Base-by-base conservation (phyloP, 2,329 filamentous ascomycete genomes). In the Polytolypa hystricis region DNA sequence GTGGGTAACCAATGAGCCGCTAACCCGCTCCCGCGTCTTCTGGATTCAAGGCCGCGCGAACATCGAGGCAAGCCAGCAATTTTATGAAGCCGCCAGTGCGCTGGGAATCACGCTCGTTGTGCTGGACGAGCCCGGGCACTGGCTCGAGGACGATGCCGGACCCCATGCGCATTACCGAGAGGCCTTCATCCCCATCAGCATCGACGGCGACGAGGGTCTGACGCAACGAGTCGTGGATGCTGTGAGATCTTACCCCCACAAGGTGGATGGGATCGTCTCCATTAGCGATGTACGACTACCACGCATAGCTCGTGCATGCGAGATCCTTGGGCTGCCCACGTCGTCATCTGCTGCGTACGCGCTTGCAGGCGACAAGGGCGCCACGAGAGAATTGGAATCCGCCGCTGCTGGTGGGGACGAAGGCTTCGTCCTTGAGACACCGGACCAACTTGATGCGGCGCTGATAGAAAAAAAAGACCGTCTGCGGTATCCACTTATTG, bases 21-120 rank as follows among this genome's bases (percentile, higher is more conserved):
- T 25, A 25, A 7, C 21, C 7, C 21, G n/a, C 7, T n/a, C 7
- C n/a, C 21, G 21, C n/a, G 7, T 25, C n/a, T 7, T n/a, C 21
- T 7, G 7, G 21, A n/a, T 25, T 7, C 7, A 25, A 25, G 21
- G 7, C n/a, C 21, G 21, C 7, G 7, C 7, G 21, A n/a, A 25
- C 21, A n/a, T n/a, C n/a, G n/a, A n/a, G n/a, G n/a, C n/a, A n/a
- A n/a, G n/a, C n/a, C n/a, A 25, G 7, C 7, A 25, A 25, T 25
- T 42, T 16, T 36, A 38, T 21, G 12, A 30, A 19, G 50, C 54
- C 5, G 58, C 57, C 8, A 33, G 35, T 14, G 56, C 57, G 2
- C 47, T 65, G 2, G 57, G 57, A 3, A 57, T 66, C 23, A 42
- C 45, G 0, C 30, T 66, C 1, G 51, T 64, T 17, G 47, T 64